Evolutionary conservation across 1,284 basidiomycete genomes (phyloP), one percentile per base, ranked within the genome.

Genomic region (Amylostereum chailletii): DNA sequence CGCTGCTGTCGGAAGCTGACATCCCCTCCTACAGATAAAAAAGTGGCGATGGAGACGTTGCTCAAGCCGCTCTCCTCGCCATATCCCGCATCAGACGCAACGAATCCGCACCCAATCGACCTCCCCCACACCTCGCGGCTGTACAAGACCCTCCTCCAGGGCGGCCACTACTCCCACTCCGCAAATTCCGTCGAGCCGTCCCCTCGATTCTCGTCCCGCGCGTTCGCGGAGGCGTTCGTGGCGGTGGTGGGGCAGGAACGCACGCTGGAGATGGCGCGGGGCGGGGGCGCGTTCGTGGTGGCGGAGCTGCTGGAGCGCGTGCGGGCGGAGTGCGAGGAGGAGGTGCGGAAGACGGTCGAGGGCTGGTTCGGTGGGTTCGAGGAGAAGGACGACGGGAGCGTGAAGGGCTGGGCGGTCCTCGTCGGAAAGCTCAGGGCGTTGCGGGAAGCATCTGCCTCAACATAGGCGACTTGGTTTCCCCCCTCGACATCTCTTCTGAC

Each of bases 71-170:
- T 90, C 26, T 62, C 72, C 1, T 59, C 65, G 1, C 68, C 78
- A 7, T 85, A 86, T 60, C 77, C 81, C 0, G 75, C 78, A 5
- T 52, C 70, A 8, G 71, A 77, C 37, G 51, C 68, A 0, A 53
- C 69, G 5, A 60, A 58, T 2, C 74, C 75, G 0, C 89, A 93
- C 63, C 74, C 77, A 6, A 83, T 93, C 52, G 83, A 92, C 60
- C 74, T 92, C 10, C 79, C 90, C 0, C 88, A 90, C 62, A 78
- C 83, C 2, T 84, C 87, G 1, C 75, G 91, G 41, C 63, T 91
- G 48, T 92, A 90, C 75, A 94, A 94, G 65, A 83, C 81, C 0
- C 77, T 94, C 8, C 73, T 94, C 0, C 87, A 92, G 60, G 91
- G 91, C n/a, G 91, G 91, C 0, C 90, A 93, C 63, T 94, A 82